These are phyloP conservation scores for Solidago caesia DNA, from an alignment of 129 eudicot genomes.

Conservation along the genomic window DNA sequence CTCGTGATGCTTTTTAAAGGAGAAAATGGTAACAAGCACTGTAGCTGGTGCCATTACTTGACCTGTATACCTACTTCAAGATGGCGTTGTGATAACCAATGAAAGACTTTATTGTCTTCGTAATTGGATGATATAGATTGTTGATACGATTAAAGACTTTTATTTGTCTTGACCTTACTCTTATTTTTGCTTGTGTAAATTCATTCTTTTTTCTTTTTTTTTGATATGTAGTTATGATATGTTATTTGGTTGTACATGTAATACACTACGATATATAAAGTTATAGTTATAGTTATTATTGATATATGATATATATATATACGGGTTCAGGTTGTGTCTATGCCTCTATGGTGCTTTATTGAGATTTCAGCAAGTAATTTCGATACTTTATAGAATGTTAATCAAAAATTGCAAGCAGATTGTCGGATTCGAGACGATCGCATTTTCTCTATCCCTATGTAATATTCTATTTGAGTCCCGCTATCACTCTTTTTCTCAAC, in stretches of 20 bases:
- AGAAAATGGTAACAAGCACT: conserved; percentile 64
- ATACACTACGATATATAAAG: conserved; percentile 1
- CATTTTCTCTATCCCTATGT: no score
- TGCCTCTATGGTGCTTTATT: no score
- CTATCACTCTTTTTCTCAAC: no score
- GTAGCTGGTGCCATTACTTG: conserved; percentile 90
- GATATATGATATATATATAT: not conserved
- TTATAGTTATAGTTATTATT: conserved; percentile 2
- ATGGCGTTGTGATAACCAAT: conserved; percentile 68
- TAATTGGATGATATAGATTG: not conserved
- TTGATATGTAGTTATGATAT: conserved; percentile 27
- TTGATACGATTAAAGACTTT: conserved; percentile 20
- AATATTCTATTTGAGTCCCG: no score
- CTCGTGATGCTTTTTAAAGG: conserved; percentile 79
- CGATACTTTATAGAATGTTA: not conserved
- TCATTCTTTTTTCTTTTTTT: conserved; percentile 22
- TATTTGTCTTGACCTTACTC: not conserved
- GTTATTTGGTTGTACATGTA: conserved; percentile 30
- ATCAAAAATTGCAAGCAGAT: no score
- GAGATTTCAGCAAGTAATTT: not conserved
- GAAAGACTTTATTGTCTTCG: not conserved
- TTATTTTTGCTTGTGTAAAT: conserved; percentile 25
- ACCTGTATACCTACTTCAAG: conserved; percentile 84
- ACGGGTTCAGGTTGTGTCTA: not conserved
- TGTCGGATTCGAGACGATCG: no score